Evolutionary conservation across 306 rosid species (phyloP).

Genomic region (Medicago truncatula): DNA sequence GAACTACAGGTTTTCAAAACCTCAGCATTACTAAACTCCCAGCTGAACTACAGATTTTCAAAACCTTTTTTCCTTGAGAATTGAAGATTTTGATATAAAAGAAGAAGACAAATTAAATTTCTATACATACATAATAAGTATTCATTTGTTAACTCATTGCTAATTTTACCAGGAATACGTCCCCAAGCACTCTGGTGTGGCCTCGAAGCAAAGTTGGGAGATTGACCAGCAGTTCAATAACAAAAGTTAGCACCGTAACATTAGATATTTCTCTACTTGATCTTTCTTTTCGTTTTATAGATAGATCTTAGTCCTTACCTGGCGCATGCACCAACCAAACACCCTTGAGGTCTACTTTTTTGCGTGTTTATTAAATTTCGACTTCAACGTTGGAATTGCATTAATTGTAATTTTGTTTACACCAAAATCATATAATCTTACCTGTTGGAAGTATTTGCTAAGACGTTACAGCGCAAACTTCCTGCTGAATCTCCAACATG

Average conservation of each 20-base stretch:
- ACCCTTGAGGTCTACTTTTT: constrained; percentile 39
- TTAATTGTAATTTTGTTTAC: neutral
- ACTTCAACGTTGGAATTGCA: neutral
- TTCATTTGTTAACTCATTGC: neutral
- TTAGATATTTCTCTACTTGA: neutral
- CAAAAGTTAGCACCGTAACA: neutral
- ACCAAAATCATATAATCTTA: constrained; percentile 46
- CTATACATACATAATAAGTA: neutral
- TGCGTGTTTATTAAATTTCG: constrained; percentile 10
- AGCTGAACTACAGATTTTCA: neutral
- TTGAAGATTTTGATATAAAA: neutral
- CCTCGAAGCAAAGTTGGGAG: neutral
- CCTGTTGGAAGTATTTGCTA: constrained; percentile 97
- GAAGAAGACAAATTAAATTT: neutral
- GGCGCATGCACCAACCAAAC: constrained; percentile 60
- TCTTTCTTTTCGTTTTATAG: neutral
- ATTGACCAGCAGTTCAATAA: neutral
- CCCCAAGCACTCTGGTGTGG: neutral
- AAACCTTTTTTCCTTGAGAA: neutral
- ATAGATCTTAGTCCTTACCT: neutral
- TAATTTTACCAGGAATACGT: neutral
- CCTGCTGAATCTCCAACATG: constrained; percentile 82
- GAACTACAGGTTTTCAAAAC: neutral
- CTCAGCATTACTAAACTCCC: neutral
- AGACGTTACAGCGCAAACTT: constrained; percentile 72